A percentile compares a stretch with the other conserved stretches of the same genome.
phyloP scores from a whole-genome alignment of 495 filamentous ascomycete genomes.

The Penicillium desertorum region DNA sequence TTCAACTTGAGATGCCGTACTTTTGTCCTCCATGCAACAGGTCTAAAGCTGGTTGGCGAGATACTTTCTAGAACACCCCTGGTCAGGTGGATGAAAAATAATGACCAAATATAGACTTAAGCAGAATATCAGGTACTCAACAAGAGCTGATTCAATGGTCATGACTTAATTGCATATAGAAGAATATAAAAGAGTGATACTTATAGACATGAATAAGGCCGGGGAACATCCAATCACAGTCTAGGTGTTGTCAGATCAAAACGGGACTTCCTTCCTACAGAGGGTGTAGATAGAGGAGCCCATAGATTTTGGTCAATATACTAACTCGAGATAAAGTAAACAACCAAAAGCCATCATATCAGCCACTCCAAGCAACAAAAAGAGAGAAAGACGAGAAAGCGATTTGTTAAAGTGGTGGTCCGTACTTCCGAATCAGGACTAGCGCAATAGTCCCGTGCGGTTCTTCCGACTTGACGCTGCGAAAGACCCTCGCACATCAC shows the following conservation, averaged over 20 bases:
- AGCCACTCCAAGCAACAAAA: not conserved
- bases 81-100: not conserved
- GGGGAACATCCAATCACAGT: slow-evolving; percentile 26
- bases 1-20: too few relatives aligned
- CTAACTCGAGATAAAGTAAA: too few relatives aligned
- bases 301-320: not conserved
- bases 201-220: slow-evolving; percentile 2
- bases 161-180: not conserved
- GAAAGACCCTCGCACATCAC: slow-evolving; percentile 36
- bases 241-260: slow-evolving; percentile 29
- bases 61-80: not conserved
- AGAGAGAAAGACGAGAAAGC: not conserved
- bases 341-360: not conserved
- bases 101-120: not conserved
- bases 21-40: too few relatives aligned
- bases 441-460: slow-evolving; percentile 46
- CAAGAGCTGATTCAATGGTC: not conserved
- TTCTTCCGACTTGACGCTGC: slow-evolving; percentile 36
- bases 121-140: too few relatives aligned
- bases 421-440: slow-evolving; percentile 36
- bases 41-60: not conserved
- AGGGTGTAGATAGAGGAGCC: not conserved
- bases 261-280: not conserved
- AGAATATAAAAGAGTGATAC: not conserved
- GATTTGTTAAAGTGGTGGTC: slow-evolving; percentile 16